Conservation (phyloP, 805 yeast species). For the Lipomyces orientalis region DNA sequence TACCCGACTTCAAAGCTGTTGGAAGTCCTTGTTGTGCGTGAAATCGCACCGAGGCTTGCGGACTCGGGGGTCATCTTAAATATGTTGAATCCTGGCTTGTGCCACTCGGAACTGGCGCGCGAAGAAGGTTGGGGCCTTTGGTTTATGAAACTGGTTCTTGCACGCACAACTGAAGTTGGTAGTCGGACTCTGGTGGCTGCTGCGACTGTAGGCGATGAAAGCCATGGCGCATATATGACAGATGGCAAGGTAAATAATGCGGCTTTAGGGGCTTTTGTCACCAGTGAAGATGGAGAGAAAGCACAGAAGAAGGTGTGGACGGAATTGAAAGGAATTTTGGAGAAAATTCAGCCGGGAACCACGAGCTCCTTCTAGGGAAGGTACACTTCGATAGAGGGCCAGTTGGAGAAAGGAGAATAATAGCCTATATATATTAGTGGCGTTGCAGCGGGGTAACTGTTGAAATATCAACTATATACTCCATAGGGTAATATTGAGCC, state of each 20-base stretch:
- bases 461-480: too few relatives aligned
- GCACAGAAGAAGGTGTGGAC: background rate
- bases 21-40: slow-evolving; percentile 11
- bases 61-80: background rate
- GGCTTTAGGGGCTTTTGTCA: background rate
- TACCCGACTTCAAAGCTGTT: slow-evolving; percentile 8
- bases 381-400: too few relatives aligned
- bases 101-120: background rate
- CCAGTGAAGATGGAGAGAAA: background rate
- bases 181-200: slow-evolving; percentile 9
- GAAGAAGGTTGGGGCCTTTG: background rate
- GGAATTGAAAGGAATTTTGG: background rate
- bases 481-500: too few relatives aligned
- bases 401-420: too few relatives aligned
- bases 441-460: too few relatives aligned
- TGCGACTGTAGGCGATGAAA: slow-evolving; percentile 9
- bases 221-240: slow-evolving; percentile 11
- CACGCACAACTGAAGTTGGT: background rate
- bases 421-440: too few relatives aligned
- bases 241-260: slow-evolving; percentile 3
- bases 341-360: background rate
- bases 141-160: background rate
- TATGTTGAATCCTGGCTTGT: background rate
- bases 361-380: background rate
- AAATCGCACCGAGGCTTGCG: background rate